These are phyloP conservation scores for Berberis thunbergii DNA, from an alignment of 164 flowering plant species.

Conservation along the genomic window DNA sequence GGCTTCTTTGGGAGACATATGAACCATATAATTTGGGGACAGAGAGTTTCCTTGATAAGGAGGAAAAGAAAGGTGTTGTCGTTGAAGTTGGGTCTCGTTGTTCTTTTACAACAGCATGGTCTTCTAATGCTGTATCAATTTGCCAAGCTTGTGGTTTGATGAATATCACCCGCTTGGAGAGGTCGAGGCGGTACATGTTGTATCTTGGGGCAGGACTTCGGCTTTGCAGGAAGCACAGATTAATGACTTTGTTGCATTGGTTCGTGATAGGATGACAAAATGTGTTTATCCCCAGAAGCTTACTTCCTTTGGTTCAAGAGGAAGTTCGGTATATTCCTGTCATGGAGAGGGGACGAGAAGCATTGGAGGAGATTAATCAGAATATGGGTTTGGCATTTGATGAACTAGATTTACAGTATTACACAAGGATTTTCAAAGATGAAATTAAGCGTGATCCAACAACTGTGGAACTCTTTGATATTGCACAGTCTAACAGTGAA, in stretches of 20 bases:
- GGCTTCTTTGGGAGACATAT: conserved; percentile 74
- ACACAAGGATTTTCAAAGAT: conserved; percentile 68
- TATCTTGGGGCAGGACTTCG: conserved; percentile 27
- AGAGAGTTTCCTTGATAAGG: conserved; percentile 57
- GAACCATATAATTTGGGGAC: conserved; percentile 71
- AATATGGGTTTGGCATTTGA: conserved; percentile 94
- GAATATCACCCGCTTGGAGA: conserved; percentile 68
- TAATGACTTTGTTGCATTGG: conserved; percentile 65
- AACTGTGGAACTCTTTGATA: conserved; percentile 89
- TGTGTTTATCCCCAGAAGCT: conserved; percentile 65
- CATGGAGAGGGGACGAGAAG: conserved; percentile 71
- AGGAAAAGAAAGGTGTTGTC: conserved; percentile 32
- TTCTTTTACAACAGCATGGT: conserved; percentile 95
- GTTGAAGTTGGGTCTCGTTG: conserved; percentile 90
- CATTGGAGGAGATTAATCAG: conserved; percentile 82
- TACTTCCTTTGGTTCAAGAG: conserved; percentile 61
- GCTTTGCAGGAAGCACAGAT: conserved; percentile 36
- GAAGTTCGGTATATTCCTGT: conserved; percentile 61
- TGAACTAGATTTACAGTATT: conserved; percentile 81
- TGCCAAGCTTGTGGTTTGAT: conserved; percentile 71
- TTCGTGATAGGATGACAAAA: conserved; percentile 93
- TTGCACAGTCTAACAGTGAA: conserved; percentile 95
- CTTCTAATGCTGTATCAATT: conserved; percentile 88
- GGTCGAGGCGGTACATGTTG: conserved; percentile 76
- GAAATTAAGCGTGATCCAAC: conserved; percentile 85